Evolutionary conservation across 257 asterid genomes (phyloP).

Genomic region (Cruciata laevipes): DNA sequence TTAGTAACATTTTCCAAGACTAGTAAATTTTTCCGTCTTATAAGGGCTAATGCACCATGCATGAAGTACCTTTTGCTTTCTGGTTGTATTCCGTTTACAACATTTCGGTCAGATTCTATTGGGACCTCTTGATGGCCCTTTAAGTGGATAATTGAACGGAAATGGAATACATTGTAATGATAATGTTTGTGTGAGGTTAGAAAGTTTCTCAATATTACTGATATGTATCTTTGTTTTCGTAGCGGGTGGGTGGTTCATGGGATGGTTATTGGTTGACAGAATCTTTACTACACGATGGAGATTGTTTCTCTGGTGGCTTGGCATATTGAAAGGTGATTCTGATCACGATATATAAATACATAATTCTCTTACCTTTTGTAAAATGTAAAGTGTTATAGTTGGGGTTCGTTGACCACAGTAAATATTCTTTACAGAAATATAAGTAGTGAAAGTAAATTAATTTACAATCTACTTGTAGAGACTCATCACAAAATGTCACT

Average conservation of each 20-base stretch:
- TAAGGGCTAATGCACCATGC: background rate
- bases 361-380: background rate
- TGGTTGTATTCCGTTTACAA: background rate
- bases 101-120: background rate
- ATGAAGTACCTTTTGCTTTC: too few relatives aligned
- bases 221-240: slow-evolving; percentile 6
- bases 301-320: slow-evolving; percentile 81
- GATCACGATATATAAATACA: background rate
- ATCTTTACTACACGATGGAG: slow-evolving; percentile 76
- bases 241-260: slow-evolving; percentile 96
- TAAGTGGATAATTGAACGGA: background rate
- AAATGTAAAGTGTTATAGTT: background rate
- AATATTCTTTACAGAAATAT: background rate
- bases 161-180: background rate
- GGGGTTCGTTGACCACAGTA: background rate
- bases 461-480: background rate
- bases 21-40: too few relatives aligned
- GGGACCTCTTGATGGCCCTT: background rate
- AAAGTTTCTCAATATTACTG: background rate
- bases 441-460: background rate
- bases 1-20: too few relatives aligned
- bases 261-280: slow-evolving; percentile 97
- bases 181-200: background rate
- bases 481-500: too few relatives aligned
- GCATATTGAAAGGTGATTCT: slow-evolving; percentile 39